phyloP scores from a whole-genome alignment of 2,329 filamentous ascomycete species.

The Penicillium sp. region DNA sequence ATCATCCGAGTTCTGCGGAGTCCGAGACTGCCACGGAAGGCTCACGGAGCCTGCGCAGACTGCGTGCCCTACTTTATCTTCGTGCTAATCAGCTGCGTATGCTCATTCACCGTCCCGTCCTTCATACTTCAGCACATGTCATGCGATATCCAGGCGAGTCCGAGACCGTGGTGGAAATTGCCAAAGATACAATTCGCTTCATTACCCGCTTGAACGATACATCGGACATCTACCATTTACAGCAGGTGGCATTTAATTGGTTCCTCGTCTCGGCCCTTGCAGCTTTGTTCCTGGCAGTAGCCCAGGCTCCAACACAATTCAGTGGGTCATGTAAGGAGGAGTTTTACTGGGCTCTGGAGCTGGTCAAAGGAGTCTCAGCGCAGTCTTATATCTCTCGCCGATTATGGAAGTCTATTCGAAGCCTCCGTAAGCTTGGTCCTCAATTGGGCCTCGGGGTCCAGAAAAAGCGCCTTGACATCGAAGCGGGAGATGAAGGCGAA shows the following conservation, averaged over 20 bases:
- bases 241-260: constrained; percentile 65
- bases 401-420: constrained; percentile 62
- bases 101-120: constrained; percentile 79
- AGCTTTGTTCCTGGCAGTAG: constrained; percentile 63
- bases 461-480: constrained; percentile 14
- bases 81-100: constrained; percentile 89
- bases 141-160: constrained; percentile 71
- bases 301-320: constrained; percentile 61
- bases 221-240: constrained; percentile 60
- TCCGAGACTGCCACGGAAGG: constrained; percentile 41
- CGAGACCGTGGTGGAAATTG: constrained; percentile 63
- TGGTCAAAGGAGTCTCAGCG: constrained; percentile 61
- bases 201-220: constrained; percentile 61
- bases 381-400: constrained; percentile 61
- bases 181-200: constrained; percentile 63
- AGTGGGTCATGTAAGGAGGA: constrained; percentile 59
- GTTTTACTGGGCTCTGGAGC: constrained; percentile 64
- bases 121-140: constrained; percentile 74
- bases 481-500: neutral
- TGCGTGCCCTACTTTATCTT: constrained; percentile 80
- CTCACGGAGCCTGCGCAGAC: constrained; percentile 65
- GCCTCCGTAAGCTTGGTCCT: constrained; percentile 60
- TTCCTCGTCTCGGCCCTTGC: constrained; percentile 64
- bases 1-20: constrained; percentile 51
- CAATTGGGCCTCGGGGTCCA: constrained; percentile 54